Conservation (phyloP, 2,329 filamentous ascomycete species). For the Ophiocordyceps australis region DNA sequence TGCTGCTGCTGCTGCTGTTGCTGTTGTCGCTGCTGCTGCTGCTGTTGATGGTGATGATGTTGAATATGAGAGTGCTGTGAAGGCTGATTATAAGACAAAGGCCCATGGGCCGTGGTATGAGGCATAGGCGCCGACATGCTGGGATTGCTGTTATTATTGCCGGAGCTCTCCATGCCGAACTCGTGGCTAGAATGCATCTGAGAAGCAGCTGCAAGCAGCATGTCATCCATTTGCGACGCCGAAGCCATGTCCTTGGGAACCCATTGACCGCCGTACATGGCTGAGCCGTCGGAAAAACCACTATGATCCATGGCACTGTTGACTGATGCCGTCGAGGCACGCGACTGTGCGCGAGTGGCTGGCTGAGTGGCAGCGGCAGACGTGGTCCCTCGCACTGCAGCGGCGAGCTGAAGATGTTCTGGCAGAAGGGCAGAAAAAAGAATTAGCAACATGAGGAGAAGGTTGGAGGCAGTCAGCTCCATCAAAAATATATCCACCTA, state of each 20-base stretch:
- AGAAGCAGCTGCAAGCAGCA: conserved; percentile 37
- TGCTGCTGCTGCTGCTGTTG: conserved; percentile 11
- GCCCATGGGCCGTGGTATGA: too few species aligned
- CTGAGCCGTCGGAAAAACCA: conserved; percentile 20
- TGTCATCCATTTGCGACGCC: conserved; percentile 34
- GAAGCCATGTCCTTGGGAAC: conserved; percentile 23
- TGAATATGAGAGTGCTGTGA: conserved; percentile 15
- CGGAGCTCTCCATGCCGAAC: conserved; percentile 26
- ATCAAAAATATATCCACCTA: too few species aligned
- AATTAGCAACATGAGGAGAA: too few species aligned
- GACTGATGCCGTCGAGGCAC: conserved; percentile 37
- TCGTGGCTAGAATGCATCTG: conserved; percentile 36
- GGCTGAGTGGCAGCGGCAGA: too few species aligned
- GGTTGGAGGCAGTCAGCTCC: too few species aligned
- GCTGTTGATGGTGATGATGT: conserved; percentile 8
- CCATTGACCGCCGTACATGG: conserved; percentile 32
- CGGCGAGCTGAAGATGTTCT: conserved; percentile 1
- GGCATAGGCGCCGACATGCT: conserved; percentile 22
- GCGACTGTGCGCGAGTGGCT: conserved; percentile 32
- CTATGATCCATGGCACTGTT: conserved; percentile 34
- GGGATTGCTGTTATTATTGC: too few species aligned
- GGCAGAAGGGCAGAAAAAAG: conserved; percentile 1
- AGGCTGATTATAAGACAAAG: too few species aligned
- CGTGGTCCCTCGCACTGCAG: too few species aligned
- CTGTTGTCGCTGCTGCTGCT: conserved; percentile 17